Conservation (phyloP, 768 basidiomycete species). For the Mrakia hoshinonis region DNA sequence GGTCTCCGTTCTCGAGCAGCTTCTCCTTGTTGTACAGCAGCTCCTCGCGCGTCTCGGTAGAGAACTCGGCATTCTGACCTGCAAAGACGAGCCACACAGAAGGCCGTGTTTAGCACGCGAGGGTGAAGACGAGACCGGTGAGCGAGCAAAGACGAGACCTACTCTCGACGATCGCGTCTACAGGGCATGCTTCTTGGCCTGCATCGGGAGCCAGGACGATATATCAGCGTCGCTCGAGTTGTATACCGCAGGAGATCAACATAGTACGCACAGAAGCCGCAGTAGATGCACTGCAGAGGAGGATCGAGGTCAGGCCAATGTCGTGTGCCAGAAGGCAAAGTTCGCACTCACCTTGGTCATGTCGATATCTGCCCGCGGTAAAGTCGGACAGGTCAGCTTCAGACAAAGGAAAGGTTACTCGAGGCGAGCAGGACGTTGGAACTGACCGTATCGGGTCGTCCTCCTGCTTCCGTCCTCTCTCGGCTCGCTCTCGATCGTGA, state of each 20-base stretch:
- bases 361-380: constrained; percentile 65
- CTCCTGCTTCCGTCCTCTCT: constrained; percentile 88
- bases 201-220: no score
- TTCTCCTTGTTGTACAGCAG: constrained; percentile 99
- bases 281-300: constrained; percentile 77
- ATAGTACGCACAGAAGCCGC: constrained; percentile 67
- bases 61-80: constrained; percentile 97
- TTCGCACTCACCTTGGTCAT: constrained; percentile 63
- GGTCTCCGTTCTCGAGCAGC: constrained; percentile 87
- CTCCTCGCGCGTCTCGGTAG: constrained; percentile 95
- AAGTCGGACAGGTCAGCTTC: constrained; percentile 21
- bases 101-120: neutral
- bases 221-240: no score
- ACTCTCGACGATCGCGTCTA: constrained; percentile 99
- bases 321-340: neutral
- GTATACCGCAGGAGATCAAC: neutral
- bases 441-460: constrained; percentile 90
- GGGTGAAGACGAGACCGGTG: neutral
- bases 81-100: constrained; percentile 20
- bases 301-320: neutral
- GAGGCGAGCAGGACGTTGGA: constrained; percentile 7
- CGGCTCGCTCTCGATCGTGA: constrained; percentile 97
- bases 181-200: constrained; percentile 90
- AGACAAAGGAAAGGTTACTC: no score
- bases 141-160: constrained; percentile 38